Percentiles rank a stretch among this genome's conserved stretches.
Evolutionary conservation across 2,329 filamentous ascomycete species (phyloP).

Genomic region (Cryphonectria parasitica): DNA sequence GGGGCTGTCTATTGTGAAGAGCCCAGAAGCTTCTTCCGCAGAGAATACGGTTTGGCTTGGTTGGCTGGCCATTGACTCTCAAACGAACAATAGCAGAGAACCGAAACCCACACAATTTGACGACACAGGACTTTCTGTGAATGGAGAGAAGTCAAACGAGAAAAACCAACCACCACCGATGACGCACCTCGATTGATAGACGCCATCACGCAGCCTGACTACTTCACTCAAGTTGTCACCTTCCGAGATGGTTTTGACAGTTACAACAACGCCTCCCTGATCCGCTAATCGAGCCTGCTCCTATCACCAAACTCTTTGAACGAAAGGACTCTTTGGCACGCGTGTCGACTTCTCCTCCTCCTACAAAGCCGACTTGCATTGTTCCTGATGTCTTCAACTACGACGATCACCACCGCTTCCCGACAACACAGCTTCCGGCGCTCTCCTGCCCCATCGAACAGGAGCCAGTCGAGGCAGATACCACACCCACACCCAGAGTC

Average conservation of each 20-base stretch:
- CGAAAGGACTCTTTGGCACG: conserved; percentile 6
- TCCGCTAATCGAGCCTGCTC: not conserved
- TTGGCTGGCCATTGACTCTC: conserved; percentile 27
- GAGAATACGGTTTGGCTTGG: conserved; percentile 8
- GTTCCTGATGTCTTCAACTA: conserved; percentile 27
- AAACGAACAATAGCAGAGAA: conserved; percentile 22
- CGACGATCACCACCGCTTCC: conserved; percentile 21
- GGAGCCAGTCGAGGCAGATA: conserved; percentile 17
- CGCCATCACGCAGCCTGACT: conserved; percentile 16
- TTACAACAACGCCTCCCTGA: not conserved
- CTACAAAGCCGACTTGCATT: conserved; percentile 4
- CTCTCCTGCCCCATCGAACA: conserved; percentile 21
- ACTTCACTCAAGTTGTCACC: not conserved
- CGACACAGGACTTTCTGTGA: not conserved
- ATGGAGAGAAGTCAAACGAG: conserved; percentile 2
- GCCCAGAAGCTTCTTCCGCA: conserved; percentile 10
- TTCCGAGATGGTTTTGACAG: conserved; percentile 11
- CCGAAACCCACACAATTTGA: not conserved
- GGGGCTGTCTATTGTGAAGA: conserved; percentile 13
- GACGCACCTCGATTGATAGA: conserved; percentile 16
- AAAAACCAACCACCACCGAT: conserved; percentile 7
- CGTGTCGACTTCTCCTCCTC: not conserved
- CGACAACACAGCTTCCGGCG: conserved; percentile 25
- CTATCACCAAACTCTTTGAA: not conserved
- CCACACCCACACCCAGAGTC: conserved; percentile 3